Percentiles rank a stretch among this genome's conserved stretches.
phyloP scores from a whole-genome alignment of 345 rosid genomes.

The Fremontodendron californicum region DNA sequence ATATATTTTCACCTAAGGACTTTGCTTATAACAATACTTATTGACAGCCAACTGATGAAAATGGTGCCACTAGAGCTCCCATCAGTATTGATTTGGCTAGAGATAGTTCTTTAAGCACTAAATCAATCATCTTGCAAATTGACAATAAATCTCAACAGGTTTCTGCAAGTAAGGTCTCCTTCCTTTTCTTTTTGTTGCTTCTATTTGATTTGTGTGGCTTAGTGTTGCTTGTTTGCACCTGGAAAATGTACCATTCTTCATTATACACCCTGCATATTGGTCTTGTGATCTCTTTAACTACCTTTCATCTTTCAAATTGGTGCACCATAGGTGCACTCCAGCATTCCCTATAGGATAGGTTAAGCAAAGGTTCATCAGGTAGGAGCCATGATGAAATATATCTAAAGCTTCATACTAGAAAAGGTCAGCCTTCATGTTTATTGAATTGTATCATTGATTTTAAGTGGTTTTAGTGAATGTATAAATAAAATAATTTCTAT shows the following conservation, averaged over 20 bases:
- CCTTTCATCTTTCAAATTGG: constrained; percentile 22
- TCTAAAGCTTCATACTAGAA: constrained; percentile 83
- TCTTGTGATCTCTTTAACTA: constrained; percentile 23
- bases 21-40: constrained; percentile 13
- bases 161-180: constrained; percentile 79
- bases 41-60: constrained; percentile 96
- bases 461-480: not conserved
- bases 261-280: not conserved
- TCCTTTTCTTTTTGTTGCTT: not conserved
- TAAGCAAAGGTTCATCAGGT: constrained; percentile 83
- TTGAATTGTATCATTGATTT: not conserved
- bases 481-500: not conserved
- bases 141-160: constrained; percentile 92
- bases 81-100: constrained; percentile 62
- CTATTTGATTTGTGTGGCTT: not conserved
- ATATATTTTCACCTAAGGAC: not conserved
- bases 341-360: constrained; percentile 83
- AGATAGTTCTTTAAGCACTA: constrained; percentile 76
- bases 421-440: constrained; percentile 40
- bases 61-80: constrained; percentile 98
- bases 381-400: constrained; percentile 82
- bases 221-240: not conserved
- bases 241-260: not conserved
- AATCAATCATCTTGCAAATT: constrained; percentile 69
- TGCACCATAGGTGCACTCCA: constrained; percentile 68